Base-by-base conservation (phyloP, 164 flowering plant genomes). In the Aristolochia californica region DNA sequence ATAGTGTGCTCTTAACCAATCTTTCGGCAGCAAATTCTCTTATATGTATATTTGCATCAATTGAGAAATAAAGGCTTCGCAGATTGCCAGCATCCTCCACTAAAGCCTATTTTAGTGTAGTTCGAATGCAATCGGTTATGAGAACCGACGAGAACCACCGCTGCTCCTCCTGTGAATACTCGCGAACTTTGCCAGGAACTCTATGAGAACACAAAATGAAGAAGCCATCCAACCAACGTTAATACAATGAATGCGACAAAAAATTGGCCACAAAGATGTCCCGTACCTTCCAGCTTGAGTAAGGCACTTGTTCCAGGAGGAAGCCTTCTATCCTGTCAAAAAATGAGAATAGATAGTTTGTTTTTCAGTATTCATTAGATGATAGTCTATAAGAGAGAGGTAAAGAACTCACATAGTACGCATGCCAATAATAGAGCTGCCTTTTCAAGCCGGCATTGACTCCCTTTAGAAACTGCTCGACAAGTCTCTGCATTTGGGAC, bases 351-450 rank as follows among this genome's bases (percentile, higher is more conserved):
- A 15, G 48, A 61, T 28, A 13, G 16, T 43, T 15, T 57, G 49
- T 60, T 49, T 44, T 17, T 34, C 40, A 34, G 40, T 34, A 34
- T 12, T 4, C 40, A 3, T 3, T 34, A 5, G 10, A 2, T 34
- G 5, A 34, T 22, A 23, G 38, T 58, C 51, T 15, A 54, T 13
- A 45, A 34, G 2, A 50, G 27, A 43, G 14, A 53, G 47, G 20
- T 8, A 53, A 2, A n/a, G 25, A 54, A 72, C 84, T 80, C 72
- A 85, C 93, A 62, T 83, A 85, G 65, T 85, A 85, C 67, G 84
- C 85, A 73, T 85, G 83, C 88, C 88, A 85, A 51, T 83, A 85
- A 54, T 78, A 83, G 1, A 83, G 68, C 66, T 83, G 82, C 70
- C 87, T 68, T 59, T 71, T 81, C 5, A 66, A 28, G 49, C 76